Percentiles rank a stretch among this genome's conserved stretches.
Conservation (phyloP, 164 flowering plant species). For the Vitis riparia region DNA sequence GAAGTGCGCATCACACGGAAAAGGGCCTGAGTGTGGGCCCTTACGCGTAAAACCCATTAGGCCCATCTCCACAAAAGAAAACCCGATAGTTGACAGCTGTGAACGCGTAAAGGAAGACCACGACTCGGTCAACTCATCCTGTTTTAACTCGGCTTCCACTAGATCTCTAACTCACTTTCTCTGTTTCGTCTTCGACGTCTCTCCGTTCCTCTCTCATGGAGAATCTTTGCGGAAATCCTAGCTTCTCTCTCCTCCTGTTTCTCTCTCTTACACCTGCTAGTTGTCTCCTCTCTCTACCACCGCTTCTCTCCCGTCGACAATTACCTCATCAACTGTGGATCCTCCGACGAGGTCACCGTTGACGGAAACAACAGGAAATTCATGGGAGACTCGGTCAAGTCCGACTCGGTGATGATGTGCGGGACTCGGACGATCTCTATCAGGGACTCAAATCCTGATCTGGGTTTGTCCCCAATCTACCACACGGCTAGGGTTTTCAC, state of each 20-base stretch:
- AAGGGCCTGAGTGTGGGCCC: too few relatives aligned
- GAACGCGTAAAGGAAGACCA: too few relatives aligned
- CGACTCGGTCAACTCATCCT: too few relatives aligned
- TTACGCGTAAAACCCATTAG: too few relatives aligned
- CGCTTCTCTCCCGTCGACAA: slow-evolving; percentile 61
- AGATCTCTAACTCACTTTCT: neutral
- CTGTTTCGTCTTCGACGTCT: neutral
- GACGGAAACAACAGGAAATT: slow-evolving; percentile 49
- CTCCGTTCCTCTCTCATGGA: too few relatives aligned
- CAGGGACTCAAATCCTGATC: slow-evolving; percentile 20
- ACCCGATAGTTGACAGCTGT: too few relatives aligned
- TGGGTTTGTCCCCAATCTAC: slow-evolving; percentile 41
- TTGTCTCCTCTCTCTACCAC: slow-evolving; percentile 7
- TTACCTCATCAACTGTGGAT: slow-evolving; percentile 70
- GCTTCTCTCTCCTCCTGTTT: neutral
- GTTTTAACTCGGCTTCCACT: too few relatives aligned
- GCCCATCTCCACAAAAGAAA: too few relatives aligned
- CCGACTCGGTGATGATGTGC: slow-evolving; percentile 20
- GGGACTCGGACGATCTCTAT: slow-evolving; percentile 28
- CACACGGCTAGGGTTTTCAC: slow-evolving; percentile 60
- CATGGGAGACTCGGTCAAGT: slow-evolving; percentile 38
- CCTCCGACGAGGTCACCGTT: slow-evolving; percentile 28
- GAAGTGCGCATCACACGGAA: too few relatives aligned
- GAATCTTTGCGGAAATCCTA: too few relatives aligned
- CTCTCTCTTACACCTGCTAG: neutral